Evolutionary conservation across 371 early-diverging fungal species (phyloP), one percentile per base, ranked within the genome.

Genomic region (Neoconidiobolus thromboides): DNA sequence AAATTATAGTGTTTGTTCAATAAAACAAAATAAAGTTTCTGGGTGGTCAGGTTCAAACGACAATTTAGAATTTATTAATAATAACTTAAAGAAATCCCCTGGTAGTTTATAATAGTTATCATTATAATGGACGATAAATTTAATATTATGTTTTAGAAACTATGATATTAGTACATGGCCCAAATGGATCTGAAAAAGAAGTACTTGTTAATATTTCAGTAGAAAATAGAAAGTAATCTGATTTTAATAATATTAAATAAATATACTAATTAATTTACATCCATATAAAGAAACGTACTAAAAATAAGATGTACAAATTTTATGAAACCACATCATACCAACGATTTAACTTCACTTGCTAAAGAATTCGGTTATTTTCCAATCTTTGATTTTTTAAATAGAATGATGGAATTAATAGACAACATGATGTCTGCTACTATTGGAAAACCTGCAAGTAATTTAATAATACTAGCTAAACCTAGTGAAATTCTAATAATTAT

Each of bases 361-460:
- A 51, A 51, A n/a, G 52, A 51, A 38, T 14, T 51, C 26, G 52
- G 52, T 7, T 51, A 51, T 38, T 51, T 51, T n/a, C 52, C 52
- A 14, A n/a, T 51, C n/a, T 51, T 51, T 1, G 52, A 51, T 51
- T 3, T 51, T 7, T 7, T 51, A 38, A 51, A 51, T n/a, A 51
- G 1, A n/a, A 38, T 7, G 7, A 38, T 51, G 3, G n/a, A n/a
- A 38, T 36, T 51, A 9, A 38, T 7, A 9, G 52, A 51, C 37
- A 51, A 51, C 26, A 26, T 51, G 14, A 9, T 51, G 14, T 14
- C 37, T 7, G 14, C 52, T 5, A 51, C 37, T 14, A 51, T 38
- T 9, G 52, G 52, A 51, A 51, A 36, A 38, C n/a, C 52, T 51
- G 14, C 52, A 51, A 38, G 52, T 51, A 51, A 26, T 10, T 51